Base-by-base conservation (phyloP, 2,329 filamentous ascomycete species). In the Talaromyces amestolkiae region DNA sequence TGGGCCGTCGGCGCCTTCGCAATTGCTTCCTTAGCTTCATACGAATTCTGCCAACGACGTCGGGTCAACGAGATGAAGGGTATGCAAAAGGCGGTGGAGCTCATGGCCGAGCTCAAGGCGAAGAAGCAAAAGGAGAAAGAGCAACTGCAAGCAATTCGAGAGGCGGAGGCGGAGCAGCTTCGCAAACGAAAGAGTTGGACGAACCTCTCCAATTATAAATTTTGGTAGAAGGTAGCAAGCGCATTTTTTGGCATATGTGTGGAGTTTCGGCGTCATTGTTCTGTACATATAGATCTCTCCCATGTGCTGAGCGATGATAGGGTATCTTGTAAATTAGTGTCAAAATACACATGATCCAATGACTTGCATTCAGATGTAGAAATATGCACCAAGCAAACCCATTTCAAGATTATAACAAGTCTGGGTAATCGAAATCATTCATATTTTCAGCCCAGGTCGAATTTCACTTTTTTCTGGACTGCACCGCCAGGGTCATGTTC, bases 1-100 rank as follows among this genome's bases (percentile, higher is more conserved):
- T 96, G 91, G 91, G 93, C 92, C 0, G 92, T 95, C 6, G 91
- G 88, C 7, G 84, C 87, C 41, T 96, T 95, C 76, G 82, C 89
- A 27, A 75, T 90, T 22, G 86, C 85, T 7, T 89, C 90, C n/a
- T 82, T 90, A 56, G 84, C 85, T 35, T 89, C 89, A 60, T 95
- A 93, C 79, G 92, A 97, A 78, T 92, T 90, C 73, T 98, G 94
- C 79, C 88, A 93, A 73, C 89, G 88, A 70, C 85, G 86, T 68
- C 85, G 93, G 66, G 83, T 86, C 58, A 84, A 89, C 67, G 94
- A 98, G 78, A 86, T 89, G 71, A 87, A 89, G 68, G 90, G 92
- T 68, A 94, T 99, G 88, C 90, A 91, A 76, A 84, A 92, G 69
- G 91, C 91, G 3, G 89, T 96, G 64, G 92, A 96, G 74, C 86